Evolutionary conservation across 257 asterid species (phyloP), one percentile per base, ranked within the genome.

Genomic region (Mitragyna speciosa): DNA sequence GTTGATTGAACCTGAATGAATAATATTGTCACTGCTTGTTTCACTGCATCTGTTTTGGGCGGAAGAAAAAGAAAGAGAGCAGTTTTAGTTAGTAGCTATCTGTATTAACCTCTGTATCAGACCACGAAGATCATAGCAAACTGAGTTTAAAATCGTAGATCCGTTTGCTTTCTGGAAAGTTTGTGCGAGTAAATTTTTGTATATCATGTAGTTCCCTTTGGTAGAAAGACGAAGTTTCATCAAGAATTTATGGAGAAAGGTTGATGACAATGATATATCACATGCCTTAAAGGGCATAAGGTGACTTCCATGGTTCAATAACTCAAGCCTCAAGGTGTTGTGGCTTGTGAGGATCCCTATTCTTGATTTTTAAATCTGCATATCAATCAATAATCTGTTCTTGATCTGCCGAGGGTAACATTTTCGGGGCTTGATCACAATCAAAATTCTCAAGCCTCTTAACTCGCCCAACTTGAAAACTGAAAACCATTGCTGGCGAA

Each of bases 271-370:
- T 58, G 65, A 36, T 47, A 61, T 24, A 22, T 43, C 24, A 59
- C 45, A n/a, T 47, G 14, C 24, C 5, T 72, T 72, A 26, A 52
- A 6, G 68, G 70, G 41, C 69, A 41, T 52, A 43, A 74, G 78
- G 69, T 74, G 78, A 69, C 52, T 73, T 16, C 77, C 77, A 73
- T 52, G 49, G 17, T 33, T 33, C 59, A 30, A 45, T 28, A 7
- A 73, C 33, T 72, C 76, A 48, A 17, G 43, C 26, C 12, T 15
- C 28, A 48, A 72, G 49, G 43, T 8, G 8, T 48, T 19, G 61
- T 54, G 61, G 24, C 0, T 22, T 59, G 15, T 7, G 66, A 59
- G 31, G 30, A 24, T 24, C 66, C 31, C 14, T 24, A 30, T 24
- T 59, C 67, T 33, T 61, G 67, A 9, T 61, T n/a, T 61, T 28